These are phyloP conservation scores for Viridothelium virens DNA, from an alignment of 495 filamentous ascomycete species.

Conservation along the genomic window DNA sequence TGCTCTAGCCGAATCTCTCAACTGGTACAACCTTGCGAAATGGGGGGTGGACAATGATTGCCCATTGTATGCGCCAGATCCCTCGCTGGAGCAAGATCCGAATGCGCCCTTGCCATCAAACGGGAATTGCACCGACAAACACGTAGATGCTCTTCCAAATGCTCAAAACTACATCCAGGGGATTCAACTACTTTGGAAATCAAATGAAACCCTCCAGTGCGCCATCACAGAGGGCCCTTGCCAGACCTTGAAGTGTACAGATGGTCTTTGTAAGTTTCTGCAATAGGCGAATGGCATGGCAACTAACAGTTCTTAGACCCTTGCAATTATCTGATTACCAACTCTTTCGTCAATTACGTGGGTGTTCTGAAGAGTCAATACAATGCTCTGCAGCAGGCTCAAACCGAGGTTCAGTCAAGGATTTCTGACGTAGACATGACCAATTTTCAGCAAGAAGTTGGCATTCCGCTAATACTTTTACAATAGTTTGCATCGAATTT, in stretches of 20 bases:
- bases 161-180: background rate
- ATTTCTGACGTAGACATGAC: background rate
- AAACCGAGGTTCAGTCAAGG: background rate
- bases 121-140: background rate
- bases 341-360: background rate
- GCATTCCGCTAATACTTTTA: background rate
- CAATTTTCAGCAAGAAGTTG: background rate
- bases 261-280: background rate
- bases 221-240: background rate
- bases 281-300: background rate
- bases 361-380: background rate
- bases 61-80: background rate
- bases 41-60: background rate
- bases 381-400: background rate
- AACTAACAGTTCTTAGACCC: background rate
- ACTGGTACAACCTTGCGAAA: background rate
- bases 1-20: background rate
- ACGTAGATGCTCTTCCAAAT: background rate
- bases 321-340: background rate
- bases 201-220: background rate
- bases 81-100: background rate
- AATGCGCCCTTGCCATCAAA: background rate
- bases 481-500: background rate
- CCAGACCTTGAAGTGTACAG: background rate
- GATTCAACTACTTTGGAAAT: background rate